Percentiles rank a stretch among this genome's conserved stretches.
Evolutionary conservation across 148 eudicot genomes (phyloP).

Genomic region (Vaccinium myrtillus): DNA sequence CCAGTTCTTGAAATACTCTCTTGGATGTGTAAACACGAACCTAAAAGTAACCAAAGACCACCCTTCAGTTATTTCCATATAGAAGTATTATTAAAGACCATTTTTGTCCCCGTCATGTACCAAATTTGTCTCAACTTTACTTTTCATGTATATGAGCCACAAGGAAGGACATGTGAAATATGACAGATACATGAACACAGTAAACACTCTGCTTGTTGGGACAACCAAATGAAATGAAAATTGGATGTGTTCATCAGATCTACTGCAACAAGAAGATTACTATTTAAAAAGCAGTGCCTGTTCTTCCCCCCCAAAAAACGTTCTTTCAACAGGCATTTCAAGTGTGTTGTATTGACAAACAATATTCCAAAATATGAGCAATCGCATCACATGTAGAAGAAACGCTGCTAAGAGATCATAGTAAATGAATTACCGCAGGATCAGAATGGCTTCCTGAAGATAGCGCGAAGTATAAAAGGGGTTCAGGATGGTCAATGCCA

Average conservation of each 20-base stretch:
- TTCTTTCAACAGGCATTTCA: background rate
- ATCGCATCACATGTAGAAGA: background rate
- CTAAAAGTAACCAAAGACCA: constrained; percentile 30
- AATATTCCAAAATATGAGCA: background rate
- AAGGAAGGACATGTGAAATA: background rate
- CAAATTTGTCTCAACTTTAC: background rate
- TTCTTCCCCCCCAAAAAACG: background rate
- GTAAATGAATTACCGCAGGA: constrained; percentile 67
- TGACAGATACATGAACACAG: background rate
- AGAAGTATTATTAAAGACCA: background rate
- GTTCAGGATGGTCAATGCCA: constrained; percentile 82
- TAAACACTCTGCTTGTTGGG: background rate
- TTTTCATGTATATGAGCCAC: background rate
- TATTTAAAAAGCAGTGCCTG: background rate
- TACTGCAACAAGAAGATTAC: background rate
- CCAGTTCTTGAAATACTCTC: constrained; percentile 72
- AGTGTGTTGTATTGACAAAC: background rate
- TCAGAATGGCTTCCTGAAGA: constrained; percentile 95
- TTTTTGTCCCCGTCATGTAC: background rate
- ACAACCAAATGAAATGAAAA: background rate
- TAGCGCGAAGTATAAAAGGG: constrained; percentile 87
- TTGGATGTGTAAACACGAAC: constrained; percentile 87
- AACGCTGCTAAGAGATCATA: background rate
- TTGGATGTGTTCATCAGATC: background rate
- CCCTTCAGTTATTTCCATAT: background rate